Evolutionary conservation across 2,329 filamentous ascomycete genomes (phyloP).

Genomic region (Colletotrichum neosansevieriae): DNA sequence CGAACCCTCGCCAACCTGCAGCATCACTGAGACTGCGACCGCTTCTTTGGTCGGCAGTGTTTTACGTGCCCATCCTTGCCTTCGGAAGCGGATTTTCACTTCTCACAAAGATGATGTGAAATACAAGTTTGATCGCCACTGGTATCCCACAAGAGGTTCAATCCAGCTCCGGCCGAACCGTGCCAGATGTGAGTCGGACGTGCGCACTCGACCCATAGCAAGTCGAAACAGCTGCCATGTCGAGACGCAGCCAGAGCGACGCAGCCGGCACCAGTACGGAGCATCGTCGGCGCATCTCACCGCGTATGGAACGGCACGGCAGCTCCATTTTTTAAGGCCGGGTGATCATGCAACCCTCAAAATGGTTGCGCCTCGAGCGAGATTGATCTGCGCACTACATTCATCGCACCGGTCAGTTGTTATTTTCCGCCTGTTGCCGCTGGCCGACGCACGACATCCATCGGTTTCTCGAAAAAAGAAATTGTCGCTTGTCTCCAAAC

Average conservation of each 20-base stretch:
- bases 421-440: slow-evolving; percentile 1
- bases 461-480: slow-evolving; percentile 1
- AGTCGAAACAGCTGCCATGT: slow-evolving; percentile 19
- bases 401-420: background rate
- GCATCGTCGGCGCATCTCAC: slow-evolving; percentile 27
- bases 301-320: slow-evolving; percentile 20
- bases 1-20: slow-evolving; percentile 19
- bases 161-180: no score
- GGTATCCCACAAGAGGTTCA: no score
- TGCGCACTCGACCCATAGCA: slow-evolving; percentile 14
- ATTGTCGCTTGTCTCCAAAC: background rate
- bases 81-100: background rate
- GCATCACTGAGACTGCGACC: slow-evolving; percentile 22
- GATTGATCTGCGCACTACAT: slow-evolving; percentile 25
- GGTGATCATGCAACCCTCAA: slow-evolving; percentile 36
- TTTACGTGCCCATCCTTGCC: background rate
- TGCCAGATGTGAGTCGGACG: background rate
- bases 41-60: background rate
- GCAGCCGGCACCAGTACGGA: slow-evolving; percentile 9
- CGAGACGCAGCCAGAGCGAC: background rate
- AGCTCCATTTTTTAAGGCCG: slow-evolving; percentile 37
- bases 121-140: background rate
- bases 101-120: background rate
- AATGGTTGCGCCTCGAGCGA: slow-evolving; percentile 19
- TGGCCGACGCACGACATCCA: slow-evolving; percentile 16